These are phyloP conservation scores for Diversispora eburnea DNA, from an alignment of 192 early-diverging fungal genomes.

Conservation along the genomic window DNA sequence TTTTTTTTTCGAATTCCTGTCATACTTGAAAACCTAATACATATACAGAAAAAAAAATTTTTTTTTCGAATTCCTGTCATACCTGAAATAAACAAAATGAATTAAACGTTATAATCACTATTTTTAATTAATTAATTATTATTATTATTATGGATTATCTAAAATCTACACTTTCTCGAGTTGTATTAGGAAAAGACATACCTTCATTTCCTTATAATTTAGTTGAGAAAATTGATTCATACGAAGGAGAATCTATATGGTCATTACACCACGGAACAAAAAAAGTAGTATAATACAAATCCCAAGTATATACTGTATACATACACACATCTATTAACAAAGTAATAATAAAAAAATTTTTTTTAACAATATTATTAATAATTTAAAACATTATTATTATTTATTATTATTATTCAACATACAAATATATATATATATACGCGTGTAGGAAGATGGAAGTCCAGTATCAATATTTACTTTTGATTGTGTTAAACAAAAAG, in stretches of 20 bases:
- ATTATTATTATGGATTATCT: constrained; percentile 27
- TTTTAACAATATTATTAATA: not conserved
- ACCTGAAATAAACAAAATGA: no score
- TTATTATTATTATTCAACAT: not conserved
- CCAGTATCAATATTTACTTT: constrained; percentile 82
- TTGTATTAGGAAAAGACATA: constrained; percentile 58
- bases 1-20: no score
- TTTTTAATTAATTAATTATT: no score
- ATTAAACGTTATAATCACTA: no score
- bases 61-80: no score
- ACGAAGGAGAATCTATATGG: constrained; percentile 61
- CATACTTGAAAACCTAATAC: no score
- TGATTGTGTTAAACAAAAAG: constrained; percentile 60
- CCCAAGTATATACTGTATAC: no score
- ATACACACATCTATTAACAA: no score
- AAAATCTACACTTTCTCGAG: constrained; percentile 43
- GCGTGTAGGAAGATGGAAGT: constrained; percentile 58
- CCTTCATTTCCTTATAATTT: constrained; percentile 63
- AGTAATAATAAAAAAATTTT: not conserved
- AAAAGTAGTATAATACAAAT: constrained; percentile 43
- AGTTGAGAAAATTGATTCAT: constrained; percentile 60
- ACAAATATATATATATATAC: not conserved
- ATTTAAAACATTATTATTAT: not conserved
- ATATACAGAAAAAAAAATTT: no score
- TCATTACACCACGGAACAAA: constrained; percentile 60